phyloP scores from a whole-genome alignment of 345 rosid species.

The Eucalyptus cladocalyx region DNA sequence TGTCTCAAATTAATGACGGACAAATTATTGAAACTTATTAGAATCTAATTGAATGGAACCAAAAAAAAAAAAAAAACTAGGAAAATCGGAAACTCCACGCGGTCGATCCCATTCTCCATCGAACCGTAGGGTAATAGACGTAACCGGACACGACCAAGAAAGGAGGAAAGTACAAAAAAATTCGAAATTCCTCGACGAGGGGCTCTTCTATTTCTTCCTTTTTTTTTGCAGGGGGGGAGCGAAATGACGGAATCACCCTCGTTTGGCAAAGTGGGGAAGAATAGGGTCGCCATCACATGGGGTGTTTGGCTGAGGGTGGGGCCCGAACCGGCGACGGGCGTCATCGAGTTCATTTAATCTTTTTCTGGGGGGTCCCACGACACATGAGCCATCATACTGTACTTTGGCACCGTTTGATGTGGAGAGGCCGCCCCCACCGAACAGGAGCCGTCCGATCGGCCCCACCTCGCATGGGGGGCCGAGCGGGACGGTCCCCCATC shows the following conservation, averaged over 20 bases:
- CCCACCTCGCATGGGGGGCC: background rate
- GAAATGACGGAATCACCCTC: background rate
- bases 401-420: background rate
- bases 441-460: background rate
- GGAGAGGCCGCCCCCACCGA: background rate
- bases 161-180: background rate
- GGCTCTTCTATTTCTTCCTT: fast-evolving
- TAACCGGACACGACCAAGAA: background rate
- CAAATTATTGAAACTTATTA: background rate
- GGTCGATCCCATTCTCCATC: background rate
- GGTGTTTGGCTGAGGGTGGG: background rate
- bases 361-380: background rate
- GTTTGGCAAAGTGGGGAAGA: background rate
- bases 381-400: background rate
- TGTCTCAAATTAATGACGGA: background rate
- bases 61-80: no score
- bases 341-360: background rate
- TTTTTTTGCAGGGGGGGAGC: fast-evolving
- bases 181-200: background rate
- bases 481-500: background rate
- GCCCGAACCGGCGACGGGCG: background rate
- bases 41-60: background rate
- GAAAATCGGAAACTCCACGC: background rate
- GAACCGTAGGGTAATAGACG: background rate
- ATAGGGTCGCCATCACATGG: background rate